phyloP scores from a whole-genome alignment of 2,329 filamentous ascomycete species.

The Paecilomyces variotii region DNA sequence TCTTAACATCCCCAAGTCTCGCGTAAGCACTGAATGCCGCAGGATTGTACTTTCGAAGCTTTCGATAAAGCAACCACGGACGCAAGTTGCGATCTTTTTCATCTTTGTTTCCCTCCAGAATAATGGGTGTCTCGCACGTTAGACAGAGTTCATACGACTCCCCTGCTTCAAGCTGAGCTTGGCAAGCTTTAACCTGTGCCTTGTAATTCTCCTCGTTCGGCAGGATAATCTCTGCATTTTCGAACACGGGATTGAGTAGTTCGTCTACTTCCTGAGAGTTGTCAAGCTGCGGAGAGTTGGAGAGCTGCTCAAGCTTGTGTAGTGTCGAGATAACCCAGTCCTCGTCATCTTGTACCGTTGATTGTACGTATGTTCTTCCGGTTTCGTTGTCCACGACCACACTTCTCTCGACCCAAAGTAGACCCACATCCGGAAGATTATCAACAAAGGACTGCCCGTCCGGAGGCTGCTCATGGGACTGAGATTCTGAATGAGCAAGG shows the following conservation, averaged over 20 bases:
- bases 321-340: constrained; percentile 31
- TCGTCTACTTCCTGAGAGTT: constrained; percentile 5
- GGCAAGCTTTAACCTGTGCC: constrained; percentile 58
- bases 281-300: neutral
- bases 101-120: constrained; percentile 20
- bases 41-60: constrained; percentile 63
- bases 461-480: constrained; percentile 7
- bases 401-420: constrained; percentile 69
- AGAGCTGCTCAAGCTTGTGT: constrained; percentile 17
- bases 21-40: constrained; percentile 81
- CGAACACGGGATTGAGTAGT: constrained; percentile 24
- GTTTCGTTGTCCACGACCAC: constrained; percentile 67
- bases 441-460: constrained; percentile 21
- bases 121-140: constrained; percentile 65
- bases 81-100: constrained; percentile 21
- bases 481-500: constrained; percentile 40
- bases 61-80: constrained; percentile 65
- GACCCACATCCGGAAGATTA: constrained; percentile 60
- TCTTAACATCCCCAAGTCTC: constrained; percentile 58
- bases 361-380: constrained; percentile 58
- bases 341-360: constrained; percentile 41
- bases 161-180: constrained; percentile 64
- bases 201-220: constrained; percentile 50
- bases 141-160: constrained; percentile 83
- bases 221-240: constrained; percentile 19